Evolutionary conservation across 2,329 filamentous ascomycete genomes (phyloP), one percentile per base, ranked within the genome.

Genomic region (Saccharata proteae): DNA sequence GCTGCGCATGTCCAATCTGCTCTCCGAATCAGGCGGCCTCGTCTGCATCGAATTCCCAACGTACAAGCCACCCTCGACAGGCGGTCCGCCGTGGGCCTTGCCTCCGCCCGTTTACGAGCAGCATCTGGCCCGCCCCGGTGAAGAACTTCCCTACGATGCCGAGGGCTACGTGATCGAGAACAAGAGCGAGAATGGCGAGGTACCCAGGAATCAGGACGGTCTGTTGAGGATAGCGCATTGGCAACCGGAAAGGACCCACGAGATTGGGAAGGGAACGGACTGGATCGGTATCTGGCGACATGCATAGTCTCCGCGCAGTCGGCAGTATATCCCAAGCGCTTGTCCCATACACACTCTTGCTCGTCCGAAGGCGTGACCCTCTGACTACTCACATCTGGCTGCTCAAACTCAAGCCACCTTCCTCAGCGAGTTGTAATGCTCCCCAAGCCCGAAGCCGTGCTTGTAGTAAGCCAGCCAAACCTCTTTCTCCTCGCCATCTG

Each of bases 401-500:
- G n/a, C n/a, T n/a, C n/a, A n/a, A n/a, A n/a, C n/a, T n/a, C n/a
- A n/a, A n/a, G n/a, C 38, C 15, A 31, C 38, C 34, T 53, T 63
- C 25, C 62, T 49, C 51, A 98, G 58, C 32, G 86, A 93, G 53
- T 98, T 98, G 59, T 98, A 98, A 59, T 98, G 90, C 62, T 96
- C 90, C 9, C 90, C 90, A 29, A 98, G 62, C 2, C 88, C 88
- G 55, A 92, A 96, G 29, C 82, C 83, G 61, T 94, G 85, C 46
- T 81, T 71, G 57, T 96, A 96, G 57, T 96, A 98, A 20, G 85
- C 88, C 55, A 98, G 55, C 88, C 90, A 96, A 30, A 93, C 68
- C 42, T 71, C 72, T 44, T 70, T 70, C 42, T 59, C 63, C 32
- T 55, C 52, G 15, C 59, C 57, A 4, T 56, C 58, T 17, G 56